Conservation (phyloP, 2,329 filamentous ascomycete species). For the Neonectria ditissima region DNA sequence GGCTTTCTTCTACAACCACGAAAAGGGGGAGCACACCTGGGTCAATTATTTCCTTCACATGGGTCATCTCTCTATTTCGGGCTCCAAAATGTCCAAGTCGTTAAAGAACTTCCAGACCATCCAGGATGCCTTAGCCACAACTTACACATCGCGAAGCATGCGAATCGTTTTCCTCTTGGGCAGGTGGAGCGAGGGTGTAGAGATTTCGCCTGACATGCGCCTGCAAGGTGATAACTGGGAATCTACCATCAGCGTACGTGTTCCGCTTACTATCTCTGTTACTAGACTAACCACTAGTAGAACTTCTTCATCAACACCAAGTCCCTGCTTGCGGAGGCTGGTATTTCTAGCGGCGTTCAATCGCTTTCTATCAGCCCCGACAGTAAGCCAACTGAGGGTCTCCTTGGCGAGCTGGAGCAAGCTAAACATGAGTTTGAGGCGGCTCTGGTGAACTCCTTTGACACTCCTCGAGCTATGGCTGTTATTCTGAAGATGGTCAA, state of each 20-base stretch:
- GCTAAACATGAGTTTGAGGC: constrained; percentile 66
- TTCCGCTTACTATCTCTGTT: not conserved
- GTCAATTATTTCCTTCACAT: constrained; percentile 97
- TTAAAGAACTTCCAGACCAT: constrained; percentile 98
- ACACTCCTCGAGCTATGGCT: constrained; percentile 84
- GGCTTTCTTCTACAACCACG: constrained; percentile 76
- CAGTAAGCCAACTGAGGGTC: constrained; percentile 47
- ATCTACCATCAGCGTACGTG: constrained; percentile 74
- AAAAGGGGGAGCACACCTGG: constrained; percentile 76
- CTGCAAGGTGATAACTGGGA: constrained; percentile 83
- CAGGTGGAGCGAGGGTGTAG: constrained; percentile 90
- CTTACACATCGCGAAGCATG: constrained; percentile 82
- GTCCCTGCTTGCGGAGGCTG: constrained; percentile 63
- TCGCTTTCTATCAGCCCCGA: constrained; percentile 53
- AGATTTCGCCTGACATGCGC: constrained; percentile 87
- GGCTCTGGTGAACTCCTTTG: constrained; percentile 85
- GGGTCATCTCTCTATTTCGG: constrained; percentile 87
- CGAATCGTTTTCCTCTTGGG: constrained; percentile 90
- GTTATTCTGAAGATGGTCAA: constrained; percentile 83
- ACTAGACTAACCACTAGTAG: constrained; percentile 48
- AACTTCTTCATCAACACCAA: constrained; percentile 71
- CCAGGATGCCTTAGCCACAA: constrained; percentile 77
- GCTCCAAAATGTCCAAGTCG: constrained; percentile 95
- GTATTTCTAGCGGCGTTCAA: constrained; percentile 50
- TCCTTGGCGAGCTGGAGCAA: constrained; percentile 60